Evolutionary conservation across 1,139 yeast species (phyloP).

Genomic region (Geotrichum klebahnii): DNA sequence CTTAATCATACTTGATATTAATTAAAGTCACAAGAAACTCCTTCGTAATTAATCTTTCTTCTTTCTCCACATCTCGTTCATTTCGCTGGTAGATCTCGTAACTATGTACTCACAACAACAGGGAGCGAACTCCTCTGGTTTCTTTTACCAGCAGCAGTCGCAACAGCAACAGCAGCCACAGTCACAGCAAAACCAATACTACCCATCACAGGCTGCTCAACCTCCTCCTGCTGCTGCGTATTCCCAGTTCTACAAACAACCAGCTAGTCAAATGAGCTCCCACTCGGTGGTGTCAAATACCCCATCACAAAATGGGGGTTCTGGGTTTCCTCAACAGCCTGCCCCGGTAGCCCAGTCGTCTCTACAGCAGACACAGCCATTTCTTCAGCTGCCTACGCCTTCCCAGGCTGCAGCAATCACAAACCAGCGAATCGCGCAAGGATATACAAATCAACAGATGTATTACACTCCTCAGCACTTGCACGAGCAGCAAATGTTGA

Average conservation of each 20-base stretch:
- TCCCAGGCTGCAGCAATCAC: conserved; percentile 29
- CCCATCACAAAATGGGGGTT: too few species aligned
- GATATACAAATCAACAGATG: conserved; percentile 18
- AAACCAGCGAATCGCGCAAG: conserved; percentile 25
- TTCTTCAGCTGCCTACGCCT: conserved; percentile 31
- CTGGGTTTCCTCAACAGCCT: conserved; percentile 13
- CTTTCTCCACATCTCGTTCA: background rate
- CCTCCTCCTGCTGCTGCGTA: conserved; percentile 12
- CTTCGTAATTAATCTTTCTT: background rate
- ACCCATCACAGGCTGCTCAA: background rate
- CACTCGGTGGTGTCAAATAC: conserved; percentile 4
- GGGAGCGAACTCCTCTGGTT: conserved; percentile 8
- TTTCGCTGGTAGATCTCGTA: background rate
- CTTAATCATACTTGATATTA: too few species aligned
- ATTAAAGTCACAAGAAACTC: too few species aligned
- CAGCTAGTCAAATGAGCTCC: conserved; percentile 7
- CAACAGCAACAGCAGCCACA: conserved; percentile 21
- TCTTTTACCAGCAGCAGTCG: conserved; percentile 18
- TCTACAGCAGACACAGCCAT: conserved; percentile 22
- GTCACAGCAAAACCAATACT: conserved; percentile 14
- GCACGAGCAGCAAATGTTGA: conserved; percentile 25
- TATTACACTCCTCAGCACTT: conserved; percentile 24
- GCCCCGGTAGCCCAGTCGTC: conserved; percentile 7
- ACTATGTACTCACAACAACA: conserved; percentile 7
- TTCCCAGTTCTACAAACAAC: conserved; percentile 5